phyloP scores from a whole-genome alignment of 2,329 filamentous ascomycete species.

The Fusarium euwallaceae region DNA sequence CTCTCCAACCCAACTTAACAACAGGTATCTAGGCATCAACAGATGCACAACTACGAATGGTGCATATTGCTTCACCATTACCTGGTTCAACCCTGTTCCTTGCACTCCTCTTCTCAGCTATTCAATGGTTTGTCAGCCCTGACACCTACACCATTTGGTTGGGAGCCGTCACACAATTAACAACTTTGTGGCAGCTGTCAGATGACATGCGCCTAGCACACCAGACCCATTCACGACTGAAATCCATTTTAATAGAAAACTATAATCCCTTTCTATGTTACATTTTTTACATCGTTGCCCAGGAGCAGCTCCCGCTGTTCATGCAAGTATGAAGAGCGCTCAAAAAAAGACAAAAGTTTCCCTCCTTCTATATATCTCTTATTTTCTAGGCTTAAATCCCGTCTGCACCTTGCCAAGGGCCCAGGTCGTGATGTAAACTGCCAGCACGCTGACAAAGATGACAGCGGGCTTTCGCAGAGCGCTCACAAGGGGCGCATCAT shows the following conservation, averaged over 20 bases:
- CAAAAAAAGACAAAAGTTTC: slow-evolving; percentile 10
- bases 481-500: slow-evolving; percentile 83
- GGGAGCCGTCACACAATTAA: slow-evolving; percentile 9
- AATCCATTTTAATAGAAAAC: slow-evolving; percentile 17
- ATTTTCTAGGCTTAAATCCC: slow-evolving; percentile 73
- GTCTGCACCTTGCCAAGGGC: slow-evolving; percentile 82
- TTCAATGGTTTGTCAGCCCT: not conserved
- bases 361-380: slow-evolving; percentile 37
- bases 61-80: not conserved
- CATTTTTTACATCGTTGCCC: slow-evolving; percentile 43
- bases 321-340: slow-evolving; percentile 16
- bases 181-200: not conserved
- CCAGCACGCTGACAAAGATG: slow-evolving; percentile 79
- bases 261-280: slow-evolving; percentile 39
- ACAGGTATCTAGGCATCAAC: not conserved
- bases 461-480: slow-evolving; percentile 88
- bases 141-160: not conserved
- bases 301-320: slow-evolving; percentile 25
- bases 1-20: not conserved
- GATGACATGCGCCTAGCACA: not conserved
- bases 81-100: not conserved
- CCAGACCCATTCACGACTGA: not conserved
- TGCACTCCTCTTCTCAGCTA: not conserved
- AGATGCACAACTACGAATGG: not conserved
- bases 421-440: slow-evolving; percentile 82